Evolutionary conservation across 129 eudicot genomes (phyloP).

Genomic region (Pulicaria dysenterica): DNA sequence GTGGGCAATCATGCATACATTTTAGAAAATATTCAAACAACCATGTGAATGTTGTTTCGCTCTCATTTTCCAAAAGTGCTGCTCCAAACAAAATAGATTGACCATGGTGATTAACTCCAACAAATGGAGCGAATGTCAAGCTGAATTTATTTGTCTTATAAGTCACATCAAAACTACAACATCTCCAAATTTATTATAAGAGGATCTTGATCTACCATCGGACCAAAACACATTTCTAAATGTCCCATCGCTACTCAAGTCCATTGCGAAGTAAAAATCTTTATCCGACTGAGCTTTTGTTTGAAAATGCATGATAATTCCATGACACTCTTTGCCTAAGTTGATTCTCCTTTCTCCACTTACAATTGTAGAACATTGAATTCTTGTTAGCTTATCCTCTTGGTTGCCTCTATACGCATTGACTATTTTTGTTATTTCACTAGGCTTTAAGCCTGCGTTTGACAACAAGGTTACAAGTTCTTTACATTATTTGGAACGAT

Average conservation of each 20-base stretch:
- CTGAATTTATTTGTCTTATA: not conserved
- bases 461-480: not conserved
- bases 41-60: too few species aligned
- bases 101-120: conserved; percentile 14
- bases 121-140: conserved; percentile 5
- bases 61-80: not conserved
- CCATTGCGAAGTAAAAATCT: not conserved
- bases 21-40: not conserved
- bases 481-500: too few species aligned
- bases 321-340: not conserved
- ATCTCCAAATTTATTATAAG: not conserved
- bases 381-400: not conserved
- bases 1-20: conserved; percentile 2
- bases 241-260: not conserved
- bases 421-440: not conserved
- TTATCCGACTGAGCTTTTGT: not conserved
- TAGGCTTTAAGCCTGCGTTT: not conserved
- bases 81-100: conserved; percentile 2
- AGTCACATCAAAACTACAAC: not conserved
- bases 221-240: too few species aligned
- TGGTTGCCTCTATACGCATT: not conserved
- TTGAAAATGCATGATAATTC: conserved; percentile 7
- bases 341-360: not conserved
- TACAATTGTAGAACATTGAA: not conserved
- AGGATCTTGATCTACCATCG: too few species aligned